Percentiles rank a stretch among this genome's conserved stretches.
Evolutionary conservation across 2,329 filamentous ascomycete species (phyloP).

Genomic region (Arachnomyces sp.): DNA sequence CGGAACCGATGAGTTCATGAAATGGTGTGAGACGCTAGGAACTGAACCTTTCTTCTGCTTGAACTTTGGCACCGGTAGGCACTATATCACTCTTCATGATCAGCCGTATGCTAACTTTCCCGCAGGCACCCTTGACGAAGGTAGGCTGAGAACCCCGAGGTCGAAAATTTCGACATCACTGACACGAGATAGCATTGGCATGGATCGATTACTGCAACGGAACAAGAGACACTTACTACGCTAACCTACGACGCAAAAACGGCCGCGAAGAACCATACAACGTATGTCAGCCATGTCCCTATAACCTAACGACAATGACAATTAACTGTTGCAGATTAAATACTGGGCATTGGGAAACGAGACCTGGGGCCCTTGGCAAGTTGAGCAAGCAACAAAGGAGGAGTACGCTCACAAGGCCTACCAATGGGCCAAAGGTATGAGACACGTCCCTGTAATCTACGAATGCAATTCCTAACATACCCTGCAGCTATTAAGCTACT

Average conservation of each 20-base stretch:
- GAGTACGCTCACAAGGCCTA: constrained; percentile 51
- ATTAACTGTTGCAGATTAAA: constrained; percentile 43
- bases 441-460: not conserved
- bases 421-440: constrained; percentile 48
- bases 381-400: constrained; percentile 52
- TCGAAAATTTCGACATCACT: not conserved
- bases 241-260: constrained; percentile 67
- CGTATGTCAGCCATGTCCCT: constrained; percentile 23
- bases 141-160: constrained; percentile 20
- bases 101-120: not conserved
- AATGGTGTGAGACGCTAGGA: constrained; percentile 64
- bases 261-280: constrained; percentile 69
- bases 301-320: constrained; percentile 7
- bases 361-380: constrained; percentile 53
- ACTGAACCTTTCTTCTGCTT: constrained; percentile 72
- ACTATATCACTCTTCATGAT: constrained; percentile 10
- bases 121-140: constrained; percentile 42
- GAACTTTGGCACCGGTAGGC: constrained; percentile 68
- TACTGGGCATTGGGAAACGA: constrained; percentile 83
- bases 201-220: constrained; percentile 87
- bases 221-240: constrained; percentile 68
- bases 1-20: constrained; percentile 79
- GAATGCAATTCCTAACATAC: constrained; percentile 5
- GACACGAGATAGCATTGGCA: constrained; percentile 45
- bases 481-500: constrained; percentile 32